Evolutionary conservation across 192 early-diverging fungal species (phyloP).

Genomic region (Dissophora globulifera): DNA sequence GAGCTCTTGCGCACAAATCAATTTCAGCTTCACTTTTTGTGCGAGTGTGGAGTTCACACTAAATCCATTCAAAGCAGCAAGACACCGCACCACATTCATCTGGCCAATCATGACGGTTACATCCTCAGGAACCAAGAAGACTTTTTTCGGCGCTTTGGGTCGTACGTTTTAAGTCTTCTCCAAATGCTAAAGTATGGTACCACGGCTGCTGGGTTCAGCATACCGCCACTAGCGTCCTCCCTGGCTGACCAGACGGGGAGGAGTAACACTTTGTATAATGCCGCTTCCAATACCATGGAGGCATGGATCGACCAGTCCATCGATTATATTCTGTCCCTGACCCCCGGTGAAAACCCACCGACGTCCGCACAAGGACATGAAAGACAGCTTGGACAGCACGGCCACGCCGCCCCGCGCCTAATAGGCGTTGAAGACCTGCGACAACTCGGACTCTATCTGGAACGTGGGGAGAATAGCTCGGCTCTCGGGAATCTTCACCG

Average conservation of each 20-base stretch:
- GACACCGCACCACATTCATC: conserved; percentile 22
- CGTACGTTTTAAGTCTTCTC: conserved; percentile 14
- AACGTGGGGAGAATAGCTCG: background rate
- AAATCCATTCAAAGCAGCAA: background rate
- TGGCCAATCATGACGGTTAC: conserved; percentile 22
- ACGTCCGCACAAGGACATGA: too few species aligned
- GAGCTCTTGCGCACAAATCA: background rate
- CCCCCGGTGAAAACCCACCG: too few species aligned
- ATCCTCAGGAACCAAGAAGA: conserved; percentile 14
- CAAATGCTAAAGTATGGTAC: conserved; percentile 36
- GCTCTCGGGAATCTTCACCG: conserved; percentile 29
- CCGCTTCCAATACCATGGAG: too few species aligned
- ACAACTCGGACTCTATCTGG: conserved; percentile 7
- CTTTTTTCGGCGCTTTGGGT: conserved; percentile 25
- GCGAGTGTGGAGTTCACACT: conserved; percentile 36
- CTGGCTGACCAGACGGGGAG: background rate
- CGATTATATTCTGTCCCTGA: background rate
- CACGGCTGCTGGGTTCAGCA: conserved; percentile 8
- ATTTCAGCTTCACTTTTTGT: conserved; percentile 27
- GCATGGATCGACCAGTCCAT: background rate
- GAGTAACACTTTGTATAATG: too few species aligned
- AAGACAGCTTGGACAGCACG: too few species aligned
- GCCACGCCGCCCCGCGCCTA: too few species aligned
- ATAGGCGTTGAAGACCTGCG: conserved; percentile 3
- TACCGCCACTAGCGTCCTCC: background rate